Conservation (phyloP, 2,329 filamentous ascomycete genomes). For the Grosmannia clavigera region DNA sequence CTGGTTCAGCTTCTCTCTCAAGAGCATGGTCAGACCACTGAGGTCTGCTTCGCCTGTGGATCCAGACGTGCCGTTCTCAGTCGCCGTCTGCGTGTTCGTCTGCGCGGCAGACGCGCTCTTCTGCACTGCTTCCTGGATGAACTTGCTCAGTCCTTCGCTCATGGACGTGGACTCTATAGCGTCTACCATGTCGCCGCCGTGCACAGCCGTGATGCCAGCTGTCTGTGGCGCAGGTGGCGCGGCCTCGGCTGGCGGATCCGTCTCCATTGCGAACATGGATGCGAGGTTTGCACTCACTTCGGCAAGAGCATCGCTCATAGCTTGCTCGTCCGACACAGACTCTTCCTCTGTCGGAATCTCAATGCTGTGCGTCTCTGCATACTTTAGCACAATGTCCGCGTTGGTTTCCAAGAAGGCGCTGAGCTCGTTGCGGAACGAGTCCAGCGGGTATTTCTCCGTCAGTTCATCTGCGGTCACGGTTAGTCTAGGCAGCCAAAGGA, state of each 20-base stretch:
- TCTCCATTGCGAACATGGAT: not conserved
- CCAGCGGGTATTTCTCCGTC: conserved; percentile 26
- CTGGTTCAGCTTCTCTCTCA: conserved; percentile 14
- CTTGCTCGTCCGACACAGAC: conserved; percentile 10
- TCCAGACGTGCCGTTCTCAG: conserved; percentile 2
- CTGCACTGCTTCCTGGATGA: conserved; percentile 14
- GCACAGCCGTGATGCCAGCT: too few relatives aligned
- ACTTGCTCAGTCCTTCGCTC: conserved; percentile 9
- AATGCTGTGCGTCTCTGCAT: conserved; percentile 24
- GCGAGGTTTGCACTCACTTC: not conserved
- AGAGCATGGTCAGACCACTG: conserved; percentile 15
- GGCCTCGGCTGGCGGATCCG: not conserved
- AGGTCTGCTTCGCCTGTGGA: conserved; percentile 7
- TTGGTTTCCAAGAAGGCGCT: conserved; percentile 20
- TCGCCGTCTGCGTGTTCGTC: not conserved
- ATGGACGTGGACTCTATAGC: not conserved
- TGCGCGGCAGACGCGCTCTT: conserved; percentile 2
- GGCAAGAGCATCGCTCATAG: not conserved
- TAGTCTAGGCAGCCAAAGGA: not conserved
- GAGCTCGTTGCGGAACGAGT: conserved; percentile 22
- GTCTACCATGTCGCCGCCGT: not conserved
- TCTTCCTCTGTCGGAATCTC: conserved; percentile 23
- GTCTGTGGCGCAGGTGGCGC: not conserved
- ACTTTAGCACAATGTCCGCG: conserved; percentile 20
- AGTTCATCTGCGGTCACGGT: conserved; percentile 13